These are phyloP conservation scores for Adenanthera pavonina DNA, from an alignment of 306 rosid species.

Conservation along the genomic window DNA sequence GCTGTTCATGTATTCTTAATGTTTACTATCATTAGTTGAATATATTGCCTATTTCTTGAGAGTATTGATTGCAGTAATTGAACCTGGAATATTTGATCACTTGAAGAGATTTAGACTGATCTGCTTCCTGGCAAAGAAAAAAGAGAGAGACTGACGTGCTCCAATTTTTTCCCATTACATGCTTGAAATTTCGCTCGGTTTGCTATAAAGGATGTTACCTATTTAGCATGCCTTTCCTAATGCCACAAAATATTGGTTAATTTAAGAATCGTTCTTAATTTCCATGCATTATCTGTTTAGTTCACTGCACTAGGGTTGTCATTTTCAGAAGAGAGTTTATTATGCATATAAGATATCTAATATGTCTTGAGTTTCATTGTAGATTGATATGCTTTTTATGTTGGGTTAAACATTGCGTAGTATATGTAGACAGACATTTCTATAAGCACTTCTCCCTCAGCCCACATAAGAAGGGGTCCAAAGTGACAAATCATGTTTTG, in stretches of 20 bases:
- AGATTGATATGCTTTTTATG: constrained; percentile 3
- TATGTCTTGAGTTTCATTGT: neutral
- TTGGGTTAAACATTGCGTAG: neutral
- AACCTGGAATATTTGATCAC: neutral
- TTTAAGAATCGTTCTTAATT: neutral
- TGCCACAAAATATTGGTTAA: neutral
- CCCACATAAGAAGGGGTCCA: neutral
- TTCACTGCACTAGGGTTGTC: neutral
- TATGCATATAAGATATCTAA: neutral
- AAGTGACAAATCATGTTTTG: neutral
- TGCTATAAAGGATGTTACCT: neutral
- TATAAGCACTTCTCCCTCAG: neutral
- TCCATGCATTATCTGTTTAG: neutral
- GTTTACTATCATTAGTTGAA: neutral
- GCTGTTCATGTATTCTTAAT: neutral
- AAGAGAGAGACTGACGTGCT: no score
- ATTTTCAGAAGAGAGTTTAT: neutral
- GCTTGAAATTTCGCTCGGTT: neutral
- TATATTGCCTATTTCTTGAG: neutral
- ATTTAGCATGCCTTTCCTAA: neutral
- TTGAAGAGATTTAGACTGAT: constrained; percentile 1
- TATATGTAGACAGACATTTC: neutral
- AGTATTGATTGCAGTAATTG: neutral
- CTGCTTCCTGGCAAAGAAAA: neutral
- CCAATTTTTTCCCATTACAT: neutral